Evolutionary conservation across 441 rosid genomes (phyloP).

Genomic region (Populus trichocarpa): DNA sequence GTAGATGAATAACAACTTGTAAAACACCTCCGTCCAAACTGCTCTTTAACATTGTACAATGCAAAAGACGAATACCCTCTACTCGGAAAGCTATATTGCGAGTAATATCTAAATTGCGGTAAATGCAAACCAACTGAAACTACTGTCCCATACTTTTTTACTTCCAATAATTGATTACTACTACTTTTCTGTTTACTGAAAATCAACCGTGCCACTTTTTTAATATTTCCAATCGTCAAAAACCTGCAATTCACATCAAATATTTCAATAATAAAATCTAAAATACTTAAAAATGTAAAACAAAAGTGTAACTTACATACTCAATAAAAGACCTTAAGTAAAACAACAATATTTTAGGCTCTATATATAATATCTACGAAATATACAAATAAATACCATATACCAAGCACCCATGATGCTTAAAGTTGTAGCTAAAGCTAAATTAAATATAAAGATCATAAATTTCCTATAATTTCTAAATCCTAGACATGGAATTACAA

Average conservation of each 20-base stretch:
- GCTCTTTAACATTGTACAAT: constrained; percentile 29
- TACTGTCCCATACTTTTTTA: constrained; percentile 41
- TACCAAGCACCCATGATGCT: neutral
- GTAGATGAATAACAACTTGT: constrained; percentile 42
- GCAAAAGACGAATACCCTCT: constrained; percentile 32
- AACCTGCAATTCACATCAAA: constrained; percentile 40
- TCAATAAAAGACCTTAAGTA: neutral
- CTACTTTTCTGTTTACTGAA: constrained; percentile 25
- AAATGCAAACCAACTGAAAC: constrained; percentile 40
- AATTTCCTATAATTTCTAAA: neutral
- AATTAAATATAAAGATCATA: neutral
- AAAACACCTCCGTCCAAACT: constrained; percentile 19
- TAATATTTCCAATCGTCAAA: constrained; percentile 44
- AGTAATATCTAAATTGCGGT: constrained; percentile 36
- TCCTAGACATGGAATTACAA: neutral
- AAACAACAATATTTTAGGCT: neutral
- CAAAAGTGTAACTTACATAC: neutral
- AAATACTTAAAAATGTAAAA: neutral
- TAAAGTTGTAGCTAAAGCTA: neutral
- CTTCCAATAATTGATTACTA: constrained; percentile 18
- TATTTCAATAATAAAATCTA: neutral
- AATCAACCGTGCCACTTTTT: constrained; percentile 35
- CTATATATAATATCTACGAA: too few species aligned
- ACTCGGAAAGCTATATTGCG: constrained; percentile 34
- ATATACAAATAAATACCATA: neutral